Conservation (phyloP, 2,329 filamentous ascomycete species). For the Fusarium sp. region DNA sequence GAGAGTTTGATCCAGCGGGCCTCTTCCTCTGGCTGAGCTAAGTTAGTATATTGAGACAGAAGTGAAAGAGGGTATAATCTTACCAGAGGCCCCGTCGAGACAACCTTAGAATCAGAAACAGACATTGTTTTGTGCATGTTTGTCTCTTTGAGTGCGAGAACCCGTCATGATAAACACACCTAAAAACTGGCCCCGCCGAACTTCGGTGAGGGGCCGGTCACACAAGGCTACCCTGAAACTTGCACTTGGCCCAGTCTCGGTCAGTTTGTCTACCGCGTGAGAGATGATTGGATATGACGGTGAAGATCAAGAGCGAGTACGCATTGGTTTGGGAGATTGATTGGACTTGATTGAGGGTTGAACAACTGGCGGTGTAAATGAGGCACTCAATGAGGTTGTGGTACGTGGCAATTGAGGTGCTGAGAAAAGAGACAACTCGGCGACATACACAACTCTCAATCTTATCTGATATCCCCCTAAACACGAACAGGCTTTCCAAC, state of each 20-base stretch:
- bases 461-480: not conserved
- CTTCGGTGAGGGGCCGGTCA: slow-evolving; percentile 29
- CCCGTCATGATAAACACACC: slow-evolving; percentile 12
- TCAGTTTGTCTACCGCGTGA: not conserved
- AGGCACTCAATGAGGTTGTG: not conserved
- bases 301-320: not conserved
- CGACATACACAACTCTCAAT: not conserved
- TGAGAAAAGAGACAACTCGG: not conserved
- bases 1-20: slow-evolving; percentile 71
- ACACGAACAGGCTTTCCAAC: slow-evolving; percentile 54
- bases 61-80: not conserved
- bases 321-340: not conserved
- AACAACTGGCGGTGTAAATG: not conserved
- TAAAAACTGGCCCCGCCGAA: slow-evolving; percentile 20
- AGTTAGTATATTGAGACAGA: not conserved
- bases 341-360: not conserved
- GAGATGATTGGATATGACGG: not conserved
- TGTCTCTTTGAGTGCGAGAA: slow-evolving; percentile 2
- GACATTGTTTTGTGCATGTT: slow-evolving; percentile 51
- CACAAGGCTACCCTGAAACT: slow-evolving; percentile 30
- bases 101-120: slow-evolving; percentile 55
- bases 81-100: slow-evolving; percentile 60
- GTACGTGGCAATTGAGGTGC: not conserved
- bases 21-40: slow-evolving; percentile 59
- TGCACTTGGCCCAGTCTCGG: not conserved